These are phyloP conservation scores for Curvularia hawaiiensis DNA, from an alignment of 2,329 filamentous ascomycete species.

Conservation along the genomic window DNA sequence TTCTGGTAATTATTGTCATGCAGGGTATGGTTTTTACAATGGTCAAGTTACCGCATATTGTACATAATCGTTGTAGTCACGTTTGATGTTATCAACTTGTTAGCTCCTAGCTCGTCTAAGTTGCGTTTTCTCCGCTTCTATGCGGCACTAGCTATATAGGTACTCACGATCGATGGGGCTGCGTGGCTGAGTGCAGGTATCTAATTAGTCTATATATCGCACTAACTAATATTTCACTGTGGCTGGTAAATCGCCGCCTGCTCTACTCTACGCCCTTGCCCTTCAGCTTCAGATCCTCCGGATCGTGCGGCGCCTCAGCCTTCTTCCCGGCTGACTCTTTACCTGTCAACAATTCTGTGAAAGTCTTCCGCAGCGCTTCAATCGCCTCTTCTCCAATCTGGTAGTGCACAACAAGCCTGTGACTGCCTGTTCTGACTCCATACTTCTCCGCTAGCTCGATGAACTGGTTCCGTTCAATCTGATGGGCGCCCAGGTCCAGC, in stretches of 20 bases:
- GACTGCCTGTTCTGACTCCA: conserved; percentile 62
- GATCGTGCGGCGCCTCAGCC: conserved; percentile 26
- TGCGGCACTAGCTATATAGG: conserved; percentile 16
- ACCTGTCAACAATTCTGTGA: conserved; percentile 31
- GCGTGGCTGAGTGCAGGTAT: conserved; percentile 3
- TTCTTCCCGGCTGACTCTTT: conserved; percentile 27
- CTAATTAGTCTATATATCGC: conserved; percentile 4
- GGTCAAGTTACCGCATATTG: no score
- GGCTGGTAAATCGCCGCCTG: conserved; percentile 16
- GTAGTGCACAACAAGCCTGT: conserved; percentile 71
- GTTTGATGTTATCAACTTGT: no score
- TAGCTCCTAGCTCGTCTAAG: no score
- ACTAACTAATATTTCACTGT: conserved; percentile 1
- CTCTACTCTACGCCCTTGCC: conserved; percentile 40
- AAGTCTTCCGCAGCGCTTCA: conserved; percentile 42
- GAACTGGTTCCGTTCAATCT: conserved; percentile 59
- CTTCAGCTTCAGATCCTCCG: conserved; percentile 37
- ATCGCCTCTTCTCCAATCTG: conserved; percentile 73
- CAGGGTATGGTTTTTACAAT: no score
- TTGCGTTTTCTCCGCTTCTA: no score
- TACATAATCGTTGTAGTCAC: no score
- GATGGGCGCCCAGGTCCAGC: conserved; percentile 71
- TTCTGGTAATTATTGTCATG: no score
- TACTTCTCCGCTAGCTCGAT: conserved; percentile 60
- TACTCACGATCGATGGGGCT: conserved; percentile 11